Evolutionary conservation across 1,139 yeast species (phyloP), one percentile per base, ranked within the genome.

Genomic region (Saccharomyces hybrid): DNA sequence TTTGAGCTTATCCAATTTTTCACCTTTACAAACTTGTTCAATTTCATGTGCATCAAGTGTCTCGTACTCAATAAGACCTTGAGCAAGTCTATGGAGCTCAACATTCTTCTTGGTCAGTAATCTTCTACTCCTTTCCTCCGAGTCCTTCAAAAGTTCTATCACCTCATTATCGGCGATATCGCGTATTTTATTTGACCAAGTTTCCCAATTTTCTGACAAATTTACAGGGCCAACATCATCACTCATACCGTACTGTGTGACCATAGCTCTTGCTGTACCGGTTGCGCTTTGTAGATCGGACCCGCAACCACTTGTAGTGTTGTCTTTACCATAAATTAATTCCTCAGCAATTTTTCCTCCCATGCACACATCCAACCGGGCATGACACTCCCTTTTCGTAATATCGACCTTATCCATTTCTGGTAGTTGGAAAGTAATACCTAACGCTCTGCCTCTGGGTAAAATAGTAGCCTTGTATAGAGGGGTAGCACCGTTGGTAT

Each of bases 341-440:
- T 91, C 97, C 75, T 93, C 99, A 32, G 99, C 99, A 58, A 91
- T 84, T 71, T 91, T 91, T 59, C 99, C 99, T 58, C 99, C 99
- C 99, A 93, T 93, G 70, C 96, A 90, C 53, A 93, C 99, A 71
- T 93, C 99, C 62, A 93, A 75, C 61, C 96, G 78, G 0, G 99
- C 97, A 61, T 86, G 78, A 69, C 96, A 88, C 73, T 93, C 99
- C 60, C 79, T 82, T 70, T 82, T 87, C 48, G 96, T 88, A 73
- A 88, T 86, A 67, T 93, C 98, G 57, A 88, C 93, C 75, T 95
- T 91, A 73, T 93, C 99, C 95, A 91, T 90, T 70, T 95, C 99
- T 3, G 99, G 99, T 59, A 93, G 79, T 75, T 91, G 98, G 79
- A 91, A 93, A 1, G 99, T 93, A 53, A 95, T 83, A 68, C 99